Base-by-base conservation (phyloP, 352 stramenopile species). In the Phytopythium oedochilum region DNA sequence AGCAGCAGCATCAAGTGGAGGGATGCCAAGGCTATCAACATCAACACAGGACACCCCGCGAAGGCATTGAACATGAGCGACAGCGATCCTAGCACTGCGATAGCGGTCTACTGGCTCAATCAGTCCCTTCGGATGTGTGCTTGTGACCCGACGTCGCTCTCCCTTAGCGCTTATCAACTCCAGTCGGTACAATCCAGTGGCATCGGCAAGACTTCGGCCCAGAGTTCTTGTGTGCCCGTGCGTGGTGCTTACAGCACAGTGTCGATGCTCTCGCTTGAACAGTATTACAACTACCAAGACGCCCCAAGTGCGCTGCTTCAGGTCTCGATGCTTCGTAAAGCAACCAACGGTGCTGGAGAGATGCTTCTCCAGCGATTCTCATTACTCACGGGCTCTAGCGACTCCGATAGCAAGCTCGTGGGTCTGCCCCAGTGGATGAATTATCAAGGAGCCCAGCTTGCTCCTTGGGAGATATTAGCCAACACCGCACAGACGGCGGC, bases 271-370 rank as follows among this genome's bases (percentile, higher is more conserved):
- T 76, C 57, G 8, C 54, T 92, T 1, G 73, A 83, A 15, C 78
- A 94, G 53, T 94, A 89, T 46, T 73, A 78, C 53, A 71, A 72
- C 52, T 89, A 88, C 48, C 69, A 75, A 22, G 64, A 68, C 42
- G 55, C 88, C 14, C 65, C 81, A 15, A 55, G 64, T 2, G 64
- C 66, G 5, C 38, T 89, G 26, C 22, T 86, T 8, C 75, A 86
- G 40, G 48, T 91, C n/a, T 51, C 68, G 1, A 43, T 63, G 10
- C 68, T 51, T 15, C 52, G 38, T 15, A 64, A 54, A 17, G 2
- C 44, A 51, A 47, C 29, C 62, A 75, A 20, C 39, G 60, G 1
- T 61, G 39, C 9, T 15, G 15, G 26, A 9, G 28, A 64, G 3
- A 71, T 86, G 7, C 61, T 82, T 53, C 53, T 92, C 4, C 78